Evolutionary conservation across 2,329 filamentous ascomycete species (phyloP), one percentile per base, ranked within the genome.

Genomic region (Monosporascus sp.): DNA sequence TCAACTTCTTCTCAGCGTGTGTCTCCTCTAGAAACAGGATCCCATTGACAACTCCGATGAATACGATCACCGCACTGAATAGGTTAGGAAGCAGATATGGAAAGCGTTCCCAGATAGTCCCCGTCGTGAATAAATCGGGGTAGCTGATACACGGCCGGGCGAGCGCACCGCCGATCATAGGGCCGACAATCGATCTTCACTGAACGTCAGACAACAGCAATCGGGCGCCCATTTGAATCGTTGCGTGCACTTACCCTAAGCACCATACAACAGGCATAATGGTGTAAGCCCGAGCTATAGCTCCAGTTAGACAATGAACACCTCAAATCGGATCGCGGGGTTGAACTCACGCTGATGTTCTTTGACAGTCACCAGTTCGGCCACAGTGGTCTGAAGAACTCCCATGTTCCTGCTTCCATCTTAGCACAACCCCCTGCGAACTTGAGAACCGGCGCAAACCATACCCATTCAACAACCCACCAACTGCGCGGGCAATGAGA

Each of bases 231-330:
- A 49, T 38, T 40, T 22, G 7, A n/a, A 17, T 16, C 8, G 20
- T 22, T 7, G 44, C 11, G 41, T 41, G 20, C 26, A 73, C 78
- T 73, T 77, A 90, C 79, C 94, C 94, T 66, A 99, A 81, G 68
- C 92, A 97, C 94, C 94, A 99, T 26, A 97, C 90, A 69, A 96
- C 91, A 7, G 94, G 94, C 91, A 99, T 97, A 62, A 97, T 92
- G 14, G 93, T 91, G 73, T 96, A 99, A 49, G 93, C 94, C 63
- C 90, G 90, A 61, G 92, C 88, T 91, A 56, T 54, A 51, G 51
- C 49, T 48, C 53, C 44, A 46, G 63, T 76, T 61, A 71, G 66
- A 52, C 57, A 53, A 31, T 40, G 24, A 37, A 24, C 41, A 50
- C 50, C 17, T 11, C 31, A 14, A 40, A 48, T 48, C 47, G 46